phyloP scores from a whole-genome alignment of 495 filamentous ascomycete species.

The Articulospora tetracladia region DNA sequence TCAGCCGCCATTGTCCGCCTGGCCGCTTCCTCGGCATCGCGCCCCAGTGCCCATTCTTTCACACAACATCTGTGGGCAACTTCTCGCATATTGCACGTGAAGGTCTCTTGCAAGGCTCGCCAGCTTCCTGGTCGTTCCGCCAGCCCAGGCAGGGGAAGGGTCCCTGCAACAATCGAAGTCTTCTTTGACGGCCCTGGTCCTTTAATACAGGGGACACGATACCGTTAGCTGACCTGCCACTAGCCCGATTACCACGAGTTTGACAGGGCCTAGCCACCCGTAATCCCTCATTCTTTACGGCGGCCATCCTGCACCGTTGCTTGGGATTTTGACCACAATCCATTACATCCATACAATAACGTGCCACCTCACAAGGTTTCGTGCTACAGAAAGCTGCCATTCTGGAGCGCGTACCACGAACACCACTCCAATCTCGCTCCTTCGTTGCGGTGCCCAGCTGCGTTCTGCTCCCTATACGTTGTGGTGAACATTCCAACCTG shows the following conservation, averaged over 20 bases:
- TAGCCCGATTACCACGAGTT: constrained; percentile 17
- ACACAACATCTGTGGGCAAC: background rate
- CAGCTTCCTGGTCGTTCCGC: background rate
- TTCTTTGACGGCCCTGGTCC: background rate
- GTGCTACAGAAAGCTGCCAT: background rate
- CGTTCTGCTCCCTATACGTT: background rate
- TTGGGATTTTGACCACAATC: background rate
- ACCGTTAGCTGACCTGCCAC: constrained; percentile 9
- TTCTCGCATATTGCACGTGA: constrained; percentile 10
- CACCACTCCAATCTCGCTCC: background rate
- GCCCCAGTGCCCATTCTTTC: background rate
- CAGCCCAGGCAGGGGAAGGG: background rate
- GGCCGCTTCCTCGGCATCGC: constrained; percentile 11
- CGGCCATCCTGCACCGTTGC: constrained; percentile 9
- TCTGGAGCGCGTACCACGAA: constrained; percentile 7
- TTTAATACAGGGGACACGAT: constrained; percentile 13
- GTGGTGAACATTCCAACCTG: background rate
- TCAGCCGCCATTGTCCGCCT: background rate
- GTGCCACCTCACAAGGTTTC: constrained; percentile 8
- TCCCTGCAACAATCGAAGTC: background rate
- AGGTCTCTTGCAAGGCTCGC: background rate
- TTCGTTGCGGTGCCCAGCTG: background rate
- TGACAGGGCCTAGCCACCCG: constrained; percentile 7
- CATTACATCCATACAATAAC: background rate
- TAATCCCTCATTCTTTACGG: constrained; percentile 15